phyloP scores from a whole-genome alignment of 2,329 filamentous ascomycete genomes.

The Verticillium tricorpus region DNA sequence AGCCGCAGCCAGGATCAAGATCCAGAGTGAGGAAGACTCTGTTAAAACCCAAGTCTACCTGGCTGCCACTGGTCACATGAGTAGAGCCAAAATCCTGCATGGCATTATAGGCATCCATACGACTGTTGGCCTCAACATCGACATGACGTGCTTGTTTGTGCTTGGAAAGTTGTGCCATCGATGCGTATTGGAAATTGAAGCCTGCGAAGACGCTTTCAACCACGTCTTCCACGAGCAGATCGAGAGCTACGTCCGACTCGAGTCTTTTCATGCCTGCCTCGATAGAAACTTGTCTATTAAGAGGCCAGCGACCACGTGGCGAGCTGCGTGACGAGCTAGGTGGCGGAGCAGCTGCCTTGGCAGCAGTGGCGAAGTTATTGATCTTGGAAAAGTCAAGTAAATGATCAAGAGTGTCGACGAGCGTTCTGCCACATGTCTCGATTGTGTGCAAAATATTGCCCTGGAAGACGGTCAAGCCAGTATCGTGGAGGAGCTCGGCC shows the following conservation, averaged over 20 bases:
- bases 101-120: constrained; percentile 4
- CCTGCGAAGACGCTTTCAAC: constrained; percentile 32
- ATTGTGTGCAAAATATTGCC: constrained; percentile 39
- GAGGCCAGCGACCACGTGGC: constrained; percentile 3
- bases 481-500: constrained; percentile 44
- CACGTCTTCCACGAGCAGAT: constrained; percentile 30
- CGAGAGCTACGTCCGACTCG: constrained; percentile 26
- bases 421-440: constrained; percentile 41
- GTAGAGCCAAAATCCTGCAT: constrained; percentile 13
- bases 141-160: constrained; percentile 3
- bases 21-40: constrained; percentile 39
- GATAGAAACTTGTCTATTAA: constrained; percentile 8
- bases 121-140: constrained; percentile 16
- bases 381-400: constrained; percentile 49
- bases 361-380: constrained; percentile 24
- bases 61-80: constrained; percentile 4
- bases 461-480: constrained; percentile 33
- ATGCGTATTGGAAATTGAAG: constrained; percentile 27
- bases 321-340: not conserved
- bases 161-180: constrained; percentile 21
- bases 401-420: constrained; percentile 46
- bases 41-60: constrained; percentile 7
- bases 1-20: constrained; percentile 37
- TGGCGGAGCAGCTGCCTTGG: constrained; percentile 12
- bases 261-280: constrained; percentile 21